Evolutionary conservation across 768 basidiomycete species (phyloP).

Genomic region (Tylopilus subfusipes): DNA sequence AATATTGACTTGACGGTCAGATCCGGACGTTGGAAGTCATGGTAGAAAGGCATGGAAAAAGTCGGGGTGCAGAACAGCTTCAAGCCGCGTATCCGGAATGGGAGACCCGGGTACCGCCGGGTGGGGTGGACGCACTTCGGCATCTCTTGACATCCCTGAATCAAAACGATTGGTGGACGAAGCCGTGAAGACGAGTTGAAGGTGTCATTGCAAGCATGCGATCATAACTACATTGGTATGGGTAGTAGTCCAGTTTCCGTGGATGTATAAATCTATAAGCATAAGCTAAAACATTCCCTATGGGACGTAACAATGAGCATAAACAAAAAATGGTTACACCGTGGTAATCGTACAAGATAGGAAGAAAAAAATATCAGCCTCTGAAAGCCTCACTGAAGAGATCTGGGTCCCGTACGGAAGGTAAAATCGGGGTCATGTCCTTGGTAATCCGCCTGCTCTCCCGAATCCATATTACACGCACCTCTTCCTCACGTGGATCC

Average conservation of each 20-base stretch:
- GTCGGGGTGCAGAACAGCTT: conserved; percentile 16
- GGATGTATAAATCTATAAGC: conserved; percentile 25
- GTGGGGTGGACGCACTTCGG: conserved; percentile 52
- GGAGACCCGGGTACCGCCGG: conserved; percentile 38
- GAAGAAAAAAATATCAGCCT: conserved; percentile 27
- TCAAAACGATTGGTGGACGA: conserved; percentile 58
- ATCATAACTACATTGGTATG: conserved; percentile 9
- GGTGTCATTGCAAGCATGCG: conserved; percentile 3
- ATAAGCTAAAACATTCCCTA: conserved; percentile 14
- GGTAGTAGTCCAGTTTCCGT: conserved; percentile 4
- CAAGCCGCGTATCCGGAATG: conserved; percentile 24
- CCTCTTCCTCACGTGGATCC: conserved; percentile 44
- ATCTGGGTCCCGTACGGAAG: conserved; percentile 3
- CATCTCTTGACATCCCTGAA: conserved; percentile 54
- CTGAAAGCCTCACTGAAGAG: conserved; percentile 35
- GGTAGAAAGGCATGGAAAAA: conserved; percentile 48
- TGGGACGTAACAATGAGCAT: conserved; percentile 5
- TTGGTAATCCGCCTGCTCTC: conserved; percentile 38
- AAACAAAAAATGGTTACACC: conserved; percentile 4
- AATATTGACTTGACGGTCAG: conserved; percentile 34
- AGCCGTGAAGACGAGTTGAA: neutral
- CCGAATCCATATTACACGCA: conserved; percentile 40
- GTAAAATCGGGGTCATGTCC: conserved; percentile 30
- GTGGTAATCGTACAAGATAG: conserved; percentile 1
- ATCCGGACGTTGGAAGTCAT: conserved; percentile 51